Percentiles rank a stretch among this genome's conserved stretches.
These are phyloP conservation scores for Pseudopediastrum boryanum DNA, from an alignment of 139 green algal species.

Conservation along the genomic window DNA sequence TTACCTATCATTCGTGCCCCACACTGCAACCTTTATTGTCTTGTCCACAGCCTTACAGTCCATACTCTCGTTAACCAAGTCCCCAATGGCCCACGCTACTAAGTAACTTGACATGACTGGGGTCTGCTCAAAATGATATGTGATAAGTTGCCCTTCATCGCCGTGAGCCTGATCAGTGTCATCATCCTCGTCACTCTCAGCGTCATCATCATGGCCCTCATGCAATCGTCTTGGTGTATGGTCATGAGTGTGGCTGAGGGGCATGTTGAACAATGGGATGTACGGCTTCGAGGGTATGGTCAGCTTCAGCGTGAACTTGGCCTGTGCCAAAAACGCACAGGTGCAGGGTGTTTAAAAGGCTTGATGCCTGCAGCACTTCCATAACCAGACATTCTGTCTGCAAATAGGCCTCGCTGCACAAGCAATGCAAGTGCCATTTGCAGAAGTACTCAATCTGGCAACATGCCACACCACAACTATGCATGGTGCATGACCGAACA, in stretches of 20 bases:
- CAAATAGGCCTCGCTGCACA: too few species aligned
- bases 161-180: neutral
- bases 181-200: neutral
- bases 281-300: conserved; percentile 33
- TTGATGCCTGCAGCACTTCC: neutral
- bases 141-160: neutral
- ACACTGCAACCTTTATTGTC: conserved; percentile 54
- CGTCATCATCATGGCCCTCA: neutral
- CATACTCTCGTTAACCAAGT: conserved; percentile 48
- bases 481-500: too few species aligned
- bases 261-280: conserved; percentile 82
- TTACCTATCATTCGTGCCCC: conserved; percentile 64
- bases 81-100: conserved; percentile 75
- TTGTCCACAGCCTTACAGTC: neutral
- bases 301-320: conserved; percentile 58
- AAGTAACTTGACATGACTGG: conserved; percentile 91
- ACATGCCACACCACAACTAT: too few species aligned
- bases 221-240: neutral
- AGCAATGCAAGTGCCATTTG: neutral
- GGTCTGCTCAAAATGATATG: conserved; percentile 41
- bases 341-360: neutral
- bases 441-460: neutral
- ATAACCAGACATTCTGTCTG: too few species aligned
- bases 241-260: conserved; percentile 20
- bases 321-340: conserved; percentile 48